phyloP scores from a whole-genome alignment of 2,329 filamentous ascomycete genomes.

The Botrytis cinerea region DNA sequence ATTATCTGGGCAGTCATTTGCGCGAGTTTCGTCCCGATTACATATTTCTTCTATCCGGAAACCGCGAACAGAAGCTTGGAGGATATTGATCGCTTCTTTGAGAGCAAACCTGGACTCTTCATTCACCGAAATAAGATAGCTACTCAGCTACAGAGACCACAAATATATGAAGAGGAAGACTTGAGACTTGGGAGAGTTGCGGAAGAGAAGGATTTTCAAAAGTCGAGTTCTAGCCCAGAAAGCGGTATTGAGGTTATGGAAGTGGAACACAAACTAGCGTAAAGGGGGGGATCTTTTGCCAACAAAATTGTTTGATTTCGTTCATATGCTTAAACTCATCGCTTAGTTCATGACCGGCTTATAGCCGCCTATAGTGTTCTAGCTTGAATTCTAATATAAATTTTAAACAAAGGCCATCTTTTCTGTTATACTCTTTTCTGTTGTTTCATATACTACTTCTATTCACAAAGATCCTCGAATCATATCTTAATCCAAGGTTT shows the following conservation, averaged over 20 bases:
- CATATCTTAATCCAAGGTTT: background rate
- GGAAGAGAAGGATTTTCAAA: conserved; percentile 18
- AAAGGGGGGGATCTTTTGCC: background rate
- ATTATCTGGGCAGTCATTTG: conserved; percentile 44
- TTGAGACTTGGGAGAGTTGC: conserved; percentile 25
- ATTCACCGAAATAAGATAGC: conserved; percentile 31
- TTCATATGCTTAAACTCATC: background rate
- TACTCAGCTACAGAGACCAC: conserved; percentile 30
- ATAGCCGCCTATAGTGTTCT: background rate
- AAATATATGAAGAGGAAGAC: conserved; percentile 32
- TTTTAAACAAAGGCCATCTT: background rate
- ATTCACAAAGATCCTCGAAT: background rate
- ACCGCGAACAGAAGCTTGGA: conserved; percentile 52
- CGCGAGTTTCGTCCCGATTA: conserved; percentile 44
- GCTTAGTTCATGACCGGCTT: background rate
- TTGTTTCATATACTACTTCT: background rate
- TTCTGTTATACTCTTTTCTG: background rate
- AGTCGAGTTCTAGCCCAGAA: background rate
- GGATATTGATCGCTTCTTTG: conserved; percentile 54
- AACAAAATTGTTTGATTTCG: background rate
- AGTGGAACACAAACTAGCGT: background rate
- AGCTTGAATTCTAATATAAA: background rate
- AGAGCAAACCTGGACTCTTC: conserved; percentile 29
- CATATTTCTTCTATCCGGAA: conserved; percentile 55
- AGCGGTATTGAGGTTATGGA: background rate